phyloP scores from a whole-genome alignment of 2,329 filamentous ascomycete genomes.

The Chaetomiaceae sp. region DNA sequence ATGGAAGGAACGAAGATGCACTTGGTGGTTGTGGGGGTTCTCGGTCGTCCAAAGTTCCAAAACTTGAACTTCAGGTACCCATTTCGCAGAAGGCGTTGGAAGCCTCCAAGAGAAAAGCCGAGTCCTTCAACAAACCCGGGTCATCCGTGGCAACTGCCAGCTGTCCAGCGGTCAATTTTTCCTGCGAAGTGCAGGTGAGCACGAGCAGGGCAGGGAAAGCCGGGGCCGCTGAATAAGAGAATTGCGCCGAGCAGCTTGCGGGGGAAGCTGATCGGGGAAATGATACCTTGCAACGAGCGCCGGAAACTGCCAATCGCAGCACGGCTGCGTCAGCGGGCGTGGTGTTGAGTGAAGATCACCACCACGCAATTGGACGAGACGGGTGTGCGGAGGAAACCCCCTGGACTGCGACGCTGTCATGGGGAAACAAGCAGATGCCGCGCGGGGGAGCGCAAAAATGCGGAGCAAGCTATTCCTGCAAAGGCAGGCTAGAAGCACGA shows the following conservation, averaged over 20 bases:
- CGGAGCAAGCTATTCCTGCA: slow-evolving; percentile 20
- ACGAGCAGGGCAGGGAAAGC: neutral
- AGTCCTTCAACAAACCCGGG: too few relatives aligned
- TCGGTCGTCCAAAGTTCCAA: neutral
- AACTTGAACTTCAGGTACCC: slow-evolving; percentile 13
- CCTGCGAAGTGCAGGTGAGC: neutral
- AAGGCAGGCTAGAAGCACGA: slow-evolving; percentile 22
- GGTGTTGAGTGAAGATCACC: slow-evolving; percentile 9
- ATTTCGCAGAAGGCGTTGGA: slow-evolving; percentile 5
- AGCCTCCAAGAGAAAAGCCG: too few relatives aligned
- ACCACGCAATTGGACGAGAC: slow-evolving; percentile 18
- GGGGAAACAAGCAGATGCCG: slow-evolving; percentile 12
- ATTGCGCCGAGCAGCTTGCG: neutral
- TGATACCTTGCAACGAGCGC: neutral
- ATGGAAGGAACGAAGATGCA: too few relatives aligned
- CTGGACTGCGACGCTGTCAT: neutral
- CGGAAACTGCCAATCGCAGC: slow-evolving; percentile 1
- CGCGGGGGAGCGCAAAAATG: slow-evolving; percentile 17
- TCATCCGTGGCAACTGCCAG: neutral
- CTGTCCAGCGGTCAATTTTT: neutral
- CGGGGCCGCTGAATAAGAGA: slow-evolving; percentile 3
- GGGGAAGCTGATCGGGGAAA: neutral
- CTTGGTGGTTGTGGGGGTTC: neutral
- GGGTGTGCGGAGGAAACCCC: neutral
- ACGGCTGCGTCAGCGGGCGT: neutral